A percentile compares a stretch with the other conserved stretches of the same genome.
These are phyloP conservation scores for Tephrocybe sp. DNA, from an alignment of 768 basidiomycete species.

Conservation along the genomic window DNA sequence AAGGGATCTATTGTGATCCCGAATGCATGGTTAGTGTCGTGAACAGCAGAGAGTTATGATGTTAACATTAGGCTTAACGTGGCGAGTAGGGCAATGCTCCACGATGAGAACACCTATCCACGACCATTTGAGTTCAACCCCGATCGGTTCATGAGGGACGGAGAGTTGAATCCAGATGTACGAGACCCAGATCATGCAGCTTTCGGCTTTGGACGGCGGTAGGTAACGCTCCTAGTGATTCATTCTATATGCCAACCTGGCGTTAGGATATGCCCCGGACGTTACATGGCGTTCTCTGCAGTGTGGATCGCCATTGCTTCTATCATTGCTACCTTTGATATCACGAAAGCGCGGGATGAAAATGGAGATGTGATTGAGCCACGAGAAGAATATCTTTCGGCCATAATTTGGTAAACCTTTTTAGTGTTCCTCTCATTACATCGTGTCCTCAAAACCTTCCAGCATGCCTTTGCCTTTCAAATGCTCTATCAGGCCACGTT, in stretches of 20 bases:
- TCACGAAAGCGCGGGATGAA: constrained; percentile 18
- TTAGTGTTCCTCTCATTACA: neutral
- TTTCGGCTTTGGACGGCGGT: too few species aligned
- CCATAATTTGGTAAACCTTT: constrained; percentile 7
- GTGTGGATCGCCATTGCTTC: constrained; percentile 28
- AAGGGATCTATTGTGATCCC: constrained; percentile 25
- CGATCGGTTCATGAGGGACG: constrained; percentile 32
- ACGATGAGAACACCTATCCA: constrained; percentile 28
- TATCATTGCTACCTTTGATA: constrained; percentile 27
- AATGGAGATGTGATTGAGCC: constrained; percentile 17
- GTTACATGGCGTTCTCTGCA: constrained; percentile 26
- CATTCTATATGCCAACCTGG: too few species aligned
- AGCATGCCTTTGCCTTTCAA: constrained; percentile 5
- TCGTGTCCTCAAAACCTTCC: neutral
- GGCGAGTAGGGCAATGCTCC: constrained; percentile 32
- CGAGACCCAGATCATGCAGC: constrained; percentile 6
- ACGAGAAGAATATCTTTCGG: constrained; percentile 6
- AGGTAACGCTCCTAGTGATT: too few species aligned
- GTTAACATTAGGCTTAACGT: too few species aligned
- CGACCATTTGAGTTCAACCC: constrained; percentile 31
- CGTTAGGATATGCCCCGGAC: constrained; percentile 29
- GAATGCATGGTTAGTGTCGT: constrained; percentile 26
- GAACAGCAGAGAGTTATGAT: too few species aligned
- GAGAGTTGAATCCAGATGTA: constrained; percentile 15
- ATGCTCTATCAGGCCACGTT: constrained; percentile 10